Evolutionary conservation across 2,329 filamentous ascomycete species (phyloP).

Genomic region (Fusarium stilboides): DNA sequence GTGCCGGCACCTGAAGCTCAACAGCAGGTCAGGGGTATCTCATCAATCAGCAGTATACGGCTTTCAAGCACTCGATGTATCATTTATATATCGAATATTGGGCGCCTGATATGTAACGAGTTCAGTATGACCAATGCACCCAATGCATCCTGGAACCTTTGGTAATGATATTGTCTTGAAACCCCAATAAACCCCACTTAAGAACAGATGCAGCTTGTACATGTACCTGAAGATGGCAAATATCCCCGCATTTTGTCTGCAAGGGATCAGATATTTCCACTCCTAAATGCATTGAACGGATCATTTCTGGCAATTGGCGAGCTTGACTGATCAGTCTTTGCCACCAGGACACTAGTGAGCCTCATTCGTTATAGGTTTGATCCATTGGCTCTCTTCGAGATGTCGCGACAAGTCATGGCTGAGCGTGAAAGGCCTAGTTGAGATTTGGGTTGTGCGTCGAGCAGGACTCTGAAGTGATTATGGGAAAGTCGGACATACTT

Average conservation of each 20-base stretch:
- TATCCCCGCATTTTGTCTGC: background rate
- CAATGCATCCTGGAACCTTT: background rate
- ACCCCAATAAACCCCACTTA: background rate
- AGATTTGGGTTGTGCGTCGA: constrained; percentile 4
- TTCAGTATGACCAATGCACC: too few species aligned
- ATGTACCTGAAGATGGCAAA: constrained; percentile 1
- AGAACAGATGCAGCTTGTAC: background rate
- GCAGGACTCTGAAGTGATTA: background rate
- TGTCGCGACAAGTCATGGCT: background rate
- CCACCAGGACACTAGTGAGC: background rate
- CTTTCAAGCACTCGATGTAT: too few species aligned
- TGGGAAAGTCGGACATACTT: background rate
- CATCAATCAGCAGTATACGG: too few species aligned
- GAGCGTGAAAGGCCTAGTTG: constrained; percentile 10
- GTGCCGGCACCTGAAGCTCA: too few species aligned
- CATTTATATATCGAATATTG: too few species aligned
- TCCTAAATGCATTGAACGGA: background rate
- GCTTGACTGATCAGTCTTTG: background rate
- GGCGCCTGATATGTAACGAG: too few species aligned
- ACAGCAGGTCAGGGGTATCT: too few species aligned
- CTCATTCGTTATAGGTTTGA: constrained; percentile 1
- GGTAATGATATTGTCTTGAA: background rate
- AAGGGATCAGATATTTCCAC: constrained; percentile 1
- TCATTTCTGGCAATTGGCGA: background rate
- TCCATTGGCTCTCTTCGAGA: constrained; percentile 3